Conservation (phyloP, 441 rosid species). For the Erodium trifolium region DNA sequence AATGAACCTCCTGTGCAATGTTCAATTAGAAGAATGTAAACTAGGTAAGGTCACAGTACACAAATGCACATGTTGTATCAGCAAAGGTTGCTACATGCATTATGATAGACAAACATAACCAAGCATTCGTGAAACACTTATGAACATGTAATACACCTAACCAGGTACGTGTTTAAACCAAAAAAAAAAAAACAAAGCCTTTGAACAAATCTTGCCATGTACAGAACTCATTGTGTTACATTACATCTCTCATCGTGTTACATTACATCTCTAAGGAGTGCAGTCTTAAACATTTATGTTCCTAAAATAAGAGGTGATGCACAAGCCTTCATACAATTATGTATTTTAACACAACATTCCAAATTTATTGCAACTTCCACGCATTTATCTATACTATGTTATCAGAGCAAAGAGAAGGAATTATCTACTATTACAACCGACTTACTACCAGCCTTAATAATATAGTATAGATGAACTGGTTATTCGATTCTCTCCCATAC, state of each 20-base stretch:
- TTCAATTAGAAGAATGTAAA: not conserved
- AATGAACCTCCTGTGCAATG: not conserved
- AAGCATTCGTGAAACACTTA: not conserved
- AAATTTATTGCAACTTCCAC: not conserved
- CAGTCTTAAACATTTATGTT: not conserved
- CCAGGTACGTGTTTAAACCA: not conserved
- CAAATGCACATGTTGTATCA: not conserved
- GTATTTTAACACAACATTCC: not conserved
- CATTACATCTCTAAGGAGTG: not conserved
- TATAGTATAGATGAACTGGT: no score
- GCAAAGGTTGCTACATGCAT: not conserved
- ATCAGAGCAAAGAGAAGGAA: not conserved
- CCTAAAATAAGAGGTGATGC: not conserved
- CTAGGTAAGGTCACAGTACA: not conserved
- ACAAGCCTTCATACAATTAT: not conserved
- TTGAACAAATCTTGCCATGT: not conserved
- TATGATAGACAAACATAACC: not conserved
- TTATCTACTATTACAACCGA: not conserved
- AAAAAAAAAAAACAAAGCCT: not conserved
- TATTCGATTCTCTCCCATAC: not conserved
- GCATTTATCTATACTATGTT: not conserved
- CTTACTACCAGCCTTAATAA: not conserved
- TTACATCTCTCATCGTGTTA: not conserved
- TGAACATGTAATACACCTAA: not conserved
- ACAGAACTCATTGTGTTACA: not conserved